Evolutionary conservation across 352 stramenopile species (phyloP).

Genomic region (Phytopythium mirpurense): DNA sequence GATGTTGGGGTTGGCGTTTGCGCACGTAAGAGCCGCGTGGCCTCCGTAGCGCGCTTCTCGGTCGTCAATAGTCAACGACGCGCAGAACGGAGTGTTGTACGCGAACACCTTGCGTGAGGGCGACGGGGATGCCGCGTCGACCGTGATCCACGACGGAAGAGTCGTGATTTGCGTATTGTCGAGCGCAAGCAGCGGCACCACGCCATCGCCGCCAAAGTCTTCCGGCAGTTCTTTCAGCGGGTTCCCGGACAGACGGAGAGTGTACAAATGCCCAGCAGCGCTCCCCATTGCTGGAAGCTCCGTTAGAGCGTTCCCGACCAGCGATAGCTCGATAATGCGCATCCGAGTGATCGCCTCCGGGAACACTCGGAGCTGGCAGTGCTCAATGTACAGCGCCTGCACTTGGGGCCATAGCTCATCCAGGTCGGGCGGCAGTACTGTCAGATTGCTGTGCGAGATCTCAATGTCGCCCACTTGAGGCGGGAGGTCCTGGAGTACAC

Average conservation of each 20-base stretch:
- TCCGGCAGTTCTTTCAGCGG: constrained; percentile 9
- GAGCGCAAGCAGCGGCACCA: constrained; percentile 7
- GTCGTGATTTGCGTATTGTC: constrained; percentile 10
- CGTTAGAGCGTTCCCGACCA: constrained; percentile 12
- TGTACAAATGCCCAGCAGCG: neutral
- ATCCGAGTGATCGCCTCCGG: constrained; percentile 6
- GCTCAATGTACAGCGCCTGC: constrained; percentile 17
- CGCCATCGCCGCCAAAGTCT: neutral
- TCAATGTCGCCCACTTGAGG: constrained; percentile 13
- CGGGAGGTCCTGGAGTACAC: constrained; percentile 11
- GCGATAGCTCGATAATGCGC: constrained; percentile 8
- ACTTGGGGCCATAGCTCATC: constrained; percentile 11
- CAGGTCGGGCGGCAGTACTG: constrained; percentile 10
- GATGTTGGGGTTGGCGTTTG: neutral
- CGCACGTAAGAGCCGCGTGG: neutral
- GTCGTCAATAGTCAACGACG: neutral
- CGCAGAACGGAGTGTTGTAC: constrained; percentile 13
- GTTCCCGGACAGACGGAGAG: constrained; percentile 11
- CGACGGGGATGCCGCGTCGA: neutral
- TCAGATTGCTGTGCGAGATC: constrained; percentile 15
- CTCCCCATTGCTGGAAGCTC: constrained; percentile 2
- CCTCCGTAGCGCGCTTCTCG: neutral
- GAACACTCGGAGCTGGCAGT: constrained; percentile 7
- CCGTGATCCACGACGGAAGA: constrained; percentile 10
- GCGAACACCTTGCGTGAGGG: constrained; percentile 1